A percentile compares a stretch with the other conserved stretches of the same genome.
These are phyloP conservation scores for Williopsis jadinii DNA, from an alignment of 1,139 yeast genomes.

Conservation along the genomic window DNA sequence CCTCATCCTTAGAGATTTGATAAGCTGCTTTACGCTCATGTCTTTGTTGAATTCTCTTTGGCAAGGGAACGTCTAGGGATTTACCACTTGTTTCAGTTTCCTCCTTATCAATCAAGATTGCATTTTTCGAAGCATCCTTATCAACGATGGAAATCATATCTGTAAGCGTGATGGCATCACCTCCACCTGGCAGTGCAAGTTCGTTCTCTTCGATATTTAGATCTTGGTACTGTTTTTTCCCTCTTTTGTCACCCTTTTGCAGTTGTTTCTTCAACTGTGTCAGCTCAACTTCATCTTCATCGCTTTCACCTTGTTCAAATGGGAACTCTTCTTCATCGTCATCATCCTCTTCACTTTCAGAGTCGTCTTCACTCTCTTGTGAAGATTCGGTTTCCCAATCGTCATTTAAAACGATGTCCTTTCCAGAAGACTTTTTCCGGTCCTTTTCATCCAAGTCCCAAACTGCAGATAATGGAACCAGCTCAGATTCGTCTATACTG, in stretches of 20 bases:
- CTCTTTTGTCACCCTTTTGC: constrained; percentile 26
- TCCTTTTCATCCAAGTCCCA: constrained; percentile 79
- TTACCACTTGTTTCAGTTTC: constrained; percentile 23
- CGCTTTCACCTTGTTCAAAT: constrained; percentile 25
- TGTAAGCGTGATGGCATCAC: constrained; percentile 50
- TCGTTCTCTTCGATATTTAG: constrained; percentile 66
- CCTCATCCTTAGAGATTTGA: constrained; percentile 80
- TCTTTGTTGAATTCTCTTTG: constrained; percentile 77
- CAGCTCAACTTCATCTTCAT: constrained; percentile 32
- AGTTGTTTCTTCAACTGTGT: constrained; percentile 27
- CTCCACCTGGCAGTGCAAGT: constrained; percentile 55
- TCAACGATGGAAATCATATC: constrained; percentile 70
- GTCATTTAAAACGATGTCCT: constrained; percentile 38
- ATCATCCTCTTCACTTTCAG: constrained; percentile 22
- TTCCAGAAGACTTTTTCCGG: constrained; percentile 20
- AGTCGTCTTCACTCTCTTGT: constrained; percentile 21
- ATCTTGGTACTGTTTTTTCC: constrained; percentile 37
- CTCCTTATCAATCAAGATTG: constrained; percentile 43
- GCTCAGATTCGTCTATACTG: constrained; percentile 62
- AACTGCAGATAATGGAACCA: constrained; percentile 73
- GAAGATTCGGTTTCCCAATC: constrained; percentile 20
- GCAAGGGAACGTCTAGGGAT: constrained; percentile 72
- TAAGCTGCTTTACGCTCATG: constrained; percentile 88
- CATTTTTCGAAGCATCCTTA: constrained; percentile 35
- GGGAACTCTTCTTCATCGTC: constrained; percentile 27